A percentile compares a stretch with the other conserved stretches of the same genome.
Evolutionary conservation across 31 red algal genomes (phyloP).

Genomic region (Porphyra umbilicalis): DNA sequence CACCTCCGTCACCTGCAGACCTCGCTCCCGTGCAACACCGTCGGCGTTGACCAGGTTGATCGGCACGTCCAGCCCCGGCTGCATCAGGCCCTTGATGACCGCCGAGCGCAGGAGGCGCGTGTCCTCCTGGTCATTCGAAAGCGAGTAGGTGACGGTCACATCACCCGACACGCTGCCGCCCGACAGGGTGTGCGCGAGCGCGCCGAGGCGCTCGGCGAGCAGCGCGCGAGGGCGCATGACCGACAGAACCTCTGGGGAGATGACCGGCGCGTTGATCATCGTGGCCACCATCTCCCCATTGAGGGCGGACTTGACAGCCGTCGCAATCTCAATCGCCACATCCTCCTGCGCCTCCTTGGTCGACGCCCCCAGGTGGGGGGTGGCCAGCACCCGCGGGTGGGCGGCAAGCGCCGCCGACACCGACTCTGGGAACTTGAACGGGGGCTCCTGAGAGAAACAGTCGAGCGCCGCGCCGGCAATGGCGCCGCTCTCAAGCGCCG

Average conservation of each 20-base stretch:
- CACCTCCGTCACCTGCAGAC: slow-evolving; percentile 64
- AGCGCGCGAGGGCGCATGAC: slow-evolving; percentile 52
- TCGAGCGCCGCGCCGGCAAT: slow-evolving; percentile 88
- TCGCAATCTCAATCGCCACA: slow-evolving; percentile 90
- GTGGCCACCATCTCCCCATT: slow-evolving; percentile 74
- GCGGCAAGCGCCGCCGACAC: slow-evolving; percentile 73
- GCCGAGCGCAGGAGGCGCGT: slow-evolving; percentile 73
- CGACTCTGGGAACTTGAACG: slow-evolving; percentile 77
- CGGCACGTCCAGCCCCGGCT: slow-evolving; percentile 37
- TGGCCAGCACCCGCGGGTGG: slow-evolving; percentile 75
- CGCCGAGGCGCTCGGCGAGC: slow-evolving; percentile 66
- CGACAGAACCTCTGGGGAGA: slow-evolving; percentile 62
- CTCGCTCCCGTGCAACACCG: slow-evolving; percentile 42
- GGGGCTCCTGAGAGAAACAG: slow-evolving; percentile 88
- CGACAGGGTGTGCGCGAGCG: slow-evolving; percentile 57
- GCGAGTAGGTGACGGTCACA: slow-evolving; percentile 50
- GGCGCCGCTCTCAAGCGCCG: slow-evolving; percentile 72
- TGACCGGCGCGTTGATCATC: slow-evolving; percentile 84
- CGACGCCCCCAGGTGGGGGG: slow-evolving; percentile 94
- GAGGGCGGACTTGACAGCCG: slow-evolving; percentile 61
- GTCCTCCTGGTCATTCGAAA: slow-evolving; percentile 57
- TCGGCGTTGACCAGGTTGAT: slow-evolving; percentile 96
- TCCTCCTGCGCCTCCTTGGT: slow-evolving; percentile 97
- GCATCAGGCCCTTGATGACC: slow-evolving; percentile 67
- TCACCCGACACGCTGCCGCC: slow-evolving; percentile 43